Conservation (phyloP, 768 basidiomycete genomes). For the Amanita subjunquillea region DNA sequence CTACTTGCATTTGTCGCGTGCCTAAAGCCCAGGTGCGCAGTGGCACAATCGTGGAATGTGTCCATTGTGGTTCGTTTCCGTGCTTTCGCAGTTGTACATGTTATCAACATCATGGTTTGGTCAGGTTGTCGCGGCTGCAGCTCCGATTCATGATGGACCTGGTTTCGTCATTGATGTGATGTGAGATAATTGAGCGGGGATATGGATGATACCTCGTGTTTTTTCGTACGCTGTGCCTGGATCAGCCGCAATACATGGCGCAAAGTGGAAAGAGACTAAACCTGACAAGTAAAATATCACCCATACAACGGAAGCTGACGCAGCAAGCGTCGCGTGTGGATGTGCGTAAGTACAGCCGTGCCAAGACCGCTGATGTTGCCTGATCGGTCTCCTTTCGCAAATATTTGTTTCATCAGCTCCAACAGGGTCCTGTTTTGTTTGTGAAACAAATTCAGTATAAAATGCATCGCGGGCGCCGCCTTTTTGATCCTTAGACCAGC, state of each 20-base stretch:
- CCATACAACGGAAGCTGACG: no score
- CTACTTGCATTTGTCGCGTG: slow-evolving; percentile 95
- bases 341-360: no score
- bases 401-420: background rate
- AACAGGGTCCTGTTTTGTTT: background rate
- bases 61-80: slow-evolving; percentile 78
- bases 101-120: background rate
- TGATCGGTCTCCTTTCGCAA: no score
- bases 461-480: background rate
- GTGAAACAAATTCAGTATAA: background rate
- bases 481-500: background rate
- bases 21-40: slow-evolving; percentile 88
- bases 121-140: slow-evolving; percentile 86
- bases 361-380: background rate
- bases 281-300: no score
- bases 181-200: no score
- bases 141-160: slow-evolving; percentile 55
- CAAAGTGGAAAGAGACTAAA: no score
- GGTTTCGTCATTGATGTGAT: background rate
- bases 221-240: no score
- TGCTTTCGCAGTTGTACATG: background rate
- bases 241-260: no score
- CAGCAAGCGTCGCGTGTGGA: background rate
- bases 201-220: no score
- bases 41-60: slow-evolving; percentile 92